A percentile compares a stretch with the other conserved stretches of the same genome.
Evolutionary conservation across 2,329 filamentous ascomycete genomes (phyloP).

Genomic region (Teratosphaeriaceae sp.): DNA sequence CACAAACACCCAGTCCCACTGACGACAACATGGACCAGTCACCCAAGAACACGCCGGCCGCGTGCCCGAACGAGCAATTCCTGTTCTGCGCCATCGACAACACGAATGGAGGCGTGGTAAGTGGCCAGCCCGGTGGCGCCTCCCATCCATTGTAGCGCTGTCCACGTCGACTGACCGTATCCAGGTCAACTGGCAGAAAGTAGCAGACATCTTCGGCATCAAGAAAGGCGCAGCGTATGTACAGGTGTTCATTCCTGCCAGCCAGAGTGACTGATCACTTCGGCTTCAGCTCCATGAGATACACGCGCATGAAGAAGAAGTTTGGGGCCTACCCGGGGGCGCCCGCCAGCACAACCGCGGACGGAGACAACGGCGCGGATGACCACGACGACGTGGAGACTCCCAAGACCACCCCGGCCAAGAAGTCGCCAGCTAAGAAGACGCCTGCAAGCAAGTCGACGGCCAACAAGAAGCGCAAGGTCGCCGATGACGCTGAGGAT

Average conservation of each 20-base stretch:
- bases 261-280: neutral
- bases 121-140: neutral
- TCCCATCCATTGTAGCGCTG: neutral
- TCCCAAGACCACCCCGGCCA: neutral
- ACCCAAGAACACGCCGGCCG: constrained; percentile 1
- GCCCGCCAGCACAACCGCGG: neutral
- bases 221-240: constrained; percentile 11
- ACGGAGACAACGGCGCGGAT: neutral
- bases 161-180: neutral
- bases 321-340: constrained; percentile 4
- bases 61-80: constrained; percentile 9
- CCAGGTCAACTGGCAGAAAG: constrained; percentile 12
- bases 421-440: constrained; percentile 2
- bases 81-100: constrained; percentile 10
- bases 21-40: too few relatives aligned
- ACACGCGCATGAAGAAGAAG: constrained; percentile 12
- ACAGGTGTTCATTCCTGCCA: neutral
- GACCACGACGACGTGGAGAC: constrained; percentile 4
- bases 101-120: constrained; percentile 6
- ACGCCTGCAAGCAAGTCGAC: constrained; percentile 2
- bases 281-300: constrained; percentile 7
- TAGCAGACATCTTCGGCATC: constrained; percentile 11
- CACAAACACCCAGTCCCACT: neutral
- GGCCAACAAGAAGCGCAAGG: constrained; percentile 6
- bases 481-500: neutral